These are phyloP conservation scores for Pinus tabuliformis DNA, from an alignment of 75 land plant genomes.

Conservation along the genomic window DNA sequence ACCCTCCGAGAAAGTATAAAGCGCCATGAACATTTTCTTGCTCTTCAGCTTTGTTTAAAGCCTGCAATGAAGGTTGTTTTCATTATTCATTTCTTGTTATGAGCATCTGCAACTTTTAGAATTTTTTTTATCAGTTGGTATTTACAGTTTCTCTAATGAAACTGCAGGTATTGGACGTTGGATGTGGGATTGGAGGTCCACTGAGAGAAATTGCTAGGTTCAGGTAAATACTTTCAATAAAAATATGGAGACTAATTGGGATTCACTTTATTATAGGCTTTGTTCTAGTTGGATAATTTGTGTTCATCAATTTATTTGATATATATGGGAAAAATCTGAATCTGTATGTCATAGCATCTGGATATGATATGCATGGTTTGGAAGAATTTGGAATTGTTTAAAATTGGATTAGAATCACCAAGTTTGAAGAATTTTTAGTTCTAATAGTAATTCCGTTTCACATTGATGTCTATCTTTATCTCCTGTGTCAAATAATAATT, in stretches of 20 bases:
- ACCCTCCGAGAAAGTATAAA: slow-evolving; percentile 92
- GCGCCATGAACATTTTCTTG: slow-evolving; percentile 96
- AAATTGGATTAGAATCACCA: not conserved
- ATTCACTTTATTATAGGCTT: not conserved
- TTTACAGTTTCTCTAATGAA: not conserved
- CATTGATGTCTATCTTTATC: no score
- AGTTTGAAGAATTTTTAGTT: not conserved
- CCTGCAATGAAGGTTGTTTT: slow-evolving; percentile 83
- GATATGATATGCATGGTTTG: not conserved
- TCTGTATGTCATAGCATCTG: not conserved
- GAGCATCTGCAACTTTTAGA: not conserved
- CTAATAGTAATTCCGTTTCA: not conserved
- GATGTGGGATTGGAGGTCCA: slow-evolving; percentile 99
- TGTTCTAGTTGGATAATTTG: not conserved
- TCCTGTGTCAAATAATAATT: no score
- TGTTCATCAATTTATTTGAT: not conserved
- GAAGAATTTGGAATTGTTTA: not conserved
- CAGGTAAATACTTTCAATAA: slow-evolving; percentile 45
- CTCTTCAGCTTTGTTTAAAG: slow-evolving; percentile 76
- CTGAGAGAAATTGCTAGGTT: slow-evolving; percentile 88
- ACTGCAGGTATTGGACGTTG: slow-evolving; percentile 88
- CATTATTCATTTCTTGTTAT: not conserved
- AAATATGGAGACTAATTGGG: not conserved
- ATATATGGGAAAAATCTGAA: not conserved
- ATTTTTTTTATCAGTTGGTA: not conserved